A percentile compares a stretch with the other conserved stretches of the same genome.
phyloP scores from a whole-genome alignment of 1,139 yeast genomes.

The Pichia inconspicua region DNA sequence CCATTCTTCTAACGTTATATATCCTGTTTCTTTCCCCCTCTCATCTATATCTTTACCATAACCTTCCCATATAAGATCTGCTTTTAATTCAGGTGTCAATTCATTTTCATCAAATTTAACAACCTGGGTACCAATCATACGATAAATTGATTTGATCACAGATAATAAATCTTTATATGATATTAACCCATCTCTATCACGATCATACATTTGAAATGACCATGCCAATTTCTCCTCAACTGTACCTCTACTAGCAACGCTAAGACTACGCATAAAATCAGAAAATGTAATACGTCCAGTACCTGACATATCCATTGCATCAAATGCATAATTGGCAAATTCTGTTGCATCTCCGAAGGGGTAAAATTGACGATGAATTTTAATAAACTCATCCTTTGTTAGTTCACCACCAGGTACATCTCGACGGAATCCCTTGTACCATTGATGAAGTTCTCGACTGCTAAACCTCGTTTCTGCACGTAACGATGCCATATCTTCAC shows the following conservation, averaged over 20 bases:
- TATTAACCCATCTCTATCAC: slow-evolving; percentile 68
- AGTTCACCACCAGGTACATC: slow-evolving; percentile 93
- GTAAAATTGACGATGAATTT: slow-evolving; percentile 90
- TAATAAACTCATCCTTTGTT: slow-evolving; percentile 79
- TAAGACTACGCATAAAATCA: slow-evolving; percentile 83
- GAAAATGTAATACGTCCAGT: slow-evolving; percentile 83
- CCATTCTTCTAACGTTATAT: slow-evolving; percentile 68
- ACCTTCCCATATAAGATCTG: slow-evolving; percentile 60
- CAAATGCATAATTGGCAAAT: slow-evolving; percentile 81
- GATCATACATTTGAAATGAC: slow-evolving; percentile 84
- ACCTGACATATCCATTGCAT: slow-evolving; percentile 78
- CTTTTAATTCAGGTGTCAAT: slow-evolving; percentile 82
- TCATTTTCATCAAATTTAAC: slow-evolving; percentile 88
- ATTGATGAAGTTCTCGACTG: slow-evolving; percentile 88
- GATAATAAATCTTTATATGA: slow-evolving; percentile 70
- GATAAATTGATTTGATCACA: slow-evolving; percentile 78
- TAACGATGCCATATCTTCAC: slow-evolving; percentile 79
- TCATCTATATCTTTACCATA: slow-evolving; percentile 27
- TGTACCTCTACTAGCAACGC: slow-evolving; percentile 83
- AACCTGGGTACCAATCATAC: slow-evolving; percentile 91
- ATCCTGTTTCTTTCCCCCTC: not conserved
- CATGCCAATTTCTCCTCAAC: slow-evolving; percentile 78
- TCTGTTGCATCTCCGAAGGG: slow-evolving; percentile 97
- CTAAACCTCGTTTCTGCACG: slow-evolving; percentile 88
- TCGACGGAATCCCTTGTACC: slow-evolving; percentile 93